Percentiles rank a stretch among this genome's conserved stretches.
phyloP scores from a whole-genome alignment of 1,284 basidiomycete species.

The Phellinidium pouzarii region DNA sequence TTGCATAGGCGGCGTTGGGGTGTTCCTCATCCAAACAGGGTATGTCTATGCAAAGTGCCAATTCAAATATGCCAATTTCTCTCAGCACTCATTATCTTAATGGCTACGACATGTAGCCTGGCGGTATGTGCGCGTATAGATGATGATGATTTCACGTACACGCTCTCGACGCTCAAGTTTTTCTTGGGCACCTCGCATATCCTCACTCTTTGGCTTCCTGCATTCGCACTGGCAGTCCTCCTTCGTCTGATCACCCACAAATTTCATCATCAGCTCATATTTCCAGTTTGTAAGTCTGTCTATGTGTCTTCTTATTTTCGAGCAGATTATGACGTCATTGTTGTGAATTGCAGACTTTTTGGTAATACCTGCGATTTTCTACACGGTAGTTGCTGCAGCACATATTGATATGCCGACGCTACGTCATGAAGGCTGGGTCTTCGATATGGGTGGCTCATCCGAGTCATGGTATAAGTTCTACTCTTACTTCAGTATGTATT shows the following conservation, averaged over 20 bases:
- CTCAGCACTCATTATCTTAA: neutral
- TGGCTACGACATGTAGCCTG: slow-evolving; percentile 38
- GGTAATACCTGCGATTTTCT: slow-evolving; percentile 79
- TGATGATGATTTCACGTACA: slow-evolving; percentile 75
- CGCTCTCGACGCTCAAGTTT: slow-evolving; percentile 54
- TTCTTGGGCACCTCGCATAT: slow-evolving; percentile 57
- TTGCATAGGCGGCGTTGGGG: slow-evolving; percentile 95
- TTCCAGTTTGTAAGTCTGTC: slow-evolving; percentile 70
- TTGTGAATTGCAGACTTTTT: slow-evolving; percentile 61
- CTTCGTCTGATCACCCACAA: slow-evolving; percentile 77
- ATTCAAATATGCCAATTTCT: slow-evolving; percentile 10
- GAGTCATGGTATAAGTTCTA: slow-evolving; percentile 84
- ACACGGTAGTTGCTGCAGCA: slow-evolving; percentile 65
- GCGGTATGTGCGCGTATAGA: slow-evolving; percentile 80
- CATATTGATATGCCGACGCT: slow-evolving; percentile 58
- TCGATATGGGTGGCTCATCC: slow-evolving; percentile 61
- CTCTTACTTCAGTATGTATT: slow-evolving; percentile 57
- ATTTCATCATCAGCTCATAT: slow-evolving; percentile 85
- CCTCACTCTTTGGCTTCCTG: slow-evolving; percentile 69
- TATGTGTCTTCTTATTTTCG: neutral
- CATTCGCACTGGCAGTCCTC: slow-evolving; percentile 72
- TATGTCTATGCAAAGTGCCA: too few species aligned
- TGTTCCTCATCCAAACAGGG: slow-evolving; percentile 89
- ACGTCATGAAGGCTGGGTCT: slow-evolving; percentile 79
- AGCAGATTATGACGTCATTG: neutral